Base-by-base conservation (phyloP, 805 yeast genomes). In the Teunomyces panamensis region DNA sequence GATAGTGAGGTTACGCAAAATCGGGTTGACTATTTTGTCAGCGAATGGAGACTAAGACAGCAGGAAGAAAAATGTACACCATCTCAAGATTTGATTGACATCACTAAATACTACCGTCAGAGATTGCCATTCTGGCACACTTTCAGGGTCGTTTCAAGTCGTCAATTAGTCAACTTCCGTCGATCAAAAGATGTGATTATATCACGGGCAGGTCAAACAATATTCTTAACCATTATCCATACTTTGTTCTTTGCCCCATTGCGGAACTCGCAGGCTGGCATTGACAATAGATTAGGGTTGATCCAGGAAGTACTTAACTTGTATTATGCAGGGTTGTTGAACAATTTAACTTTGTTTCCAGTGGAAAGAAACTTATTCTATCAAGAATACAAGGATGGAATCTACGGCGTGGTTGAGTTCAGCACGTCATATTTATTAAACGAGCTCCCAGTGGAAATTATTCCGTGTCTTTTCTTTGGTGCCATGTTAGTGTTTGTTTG, bases 231-330 rank as follows among this genome's bases (percentile, higher is more conserved):
- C 5, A 47, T 56, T 13, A 51, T 59, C n/a, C 60, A 54, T 35
- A 53, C 66, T 3, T 50, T 62, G 28, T 62, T 57, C 45, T 61
- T 56, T 48, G 57, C 65, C 8, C 65, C 65, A 5, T 53, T 61
- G 34, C 51, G 50, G 16, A 52, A 53, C 46, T 46, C 46, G 26
- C 53, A 49, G 13, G 54, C 53, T 13, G 63, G 65, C 7, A 53
- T 62, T 24, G 52, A 53, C 41, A 53, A 62, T 46, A 43, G 65
- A 30, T 53, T 62, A 36, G 66, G 66, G 2, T 56, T 62, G 47
- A 52, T 56, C 4, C 66, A 62, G 42, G 56, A 54, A 29, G 55
- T 61, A 27, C 45, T 56, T 17, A 61, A 59, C 45, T 39, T 61
- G 34, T 61, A 56, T 44, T 62, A 48, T 42, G 57, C 58, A 13